Percentiles rank a stretch among this genome's conserved stretches.
phyloP scores from a whole-genome alignment of 2,329 filamentous ascomycete genomes.

The Xylaria sp. region DNA sequence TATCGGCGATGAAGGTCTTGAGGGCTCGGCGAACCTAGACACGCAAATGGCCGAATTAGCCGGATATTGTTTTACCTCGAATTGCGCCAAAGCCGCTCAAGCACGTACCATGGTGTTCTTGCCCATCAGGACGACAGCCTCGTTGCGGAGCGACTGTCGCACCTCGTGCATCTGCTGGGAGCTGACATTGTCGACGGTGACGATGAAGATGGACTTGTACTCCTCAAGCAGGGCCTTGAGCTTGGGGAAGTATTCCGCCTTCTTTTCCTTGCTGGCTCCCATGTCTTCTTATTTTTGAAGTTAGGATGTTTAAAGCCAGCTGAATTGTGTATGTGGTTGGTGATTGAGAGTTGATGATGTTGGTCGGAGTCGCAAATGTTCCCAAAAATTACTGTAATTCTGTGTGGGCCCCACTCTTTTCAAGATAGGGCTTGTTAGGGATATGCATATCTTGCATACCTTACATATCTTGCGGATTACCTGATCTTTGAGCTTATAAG shows the following conservation, averaged over 20 bases:
- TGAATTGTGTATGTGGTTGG: conserved; percentile 26
- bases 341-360: conserved; percentile 29
- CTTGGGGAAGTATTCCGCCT: conserved; percentile 92
- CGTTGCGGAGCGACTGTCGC: conserved; percentile 83
- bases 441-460: too few species aligned
- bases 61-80: not conserved
- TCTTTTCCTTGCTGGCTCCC: conserved; percentile 96
- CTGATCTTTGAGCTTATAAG: too few species aligned
- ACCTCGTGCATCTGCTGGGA: conserved; percentile 99
- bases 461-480: too few species aligned
- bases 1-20: conserved; percentile 89
- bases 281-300: conserved; percentile 96
- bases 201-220: conserved; percentile 98
- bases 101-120: conserved; percentile 93
- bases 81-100: too few species aligned
- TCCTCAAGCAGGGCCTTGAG: conserved; percentile 96
- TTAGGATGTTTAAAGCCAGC: conserved; percentile 96
- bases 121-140: conserved; percentile 97
- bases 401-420: conserved; percentile 29
- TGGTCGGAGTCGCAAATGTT: conserved; percentile 20
- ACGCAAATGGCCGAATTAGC: not conserved
- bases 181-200: conserved; percentile 98
- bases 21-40: conserved; percentile 88
- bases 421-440: conserved; percentile 20
- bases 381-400: conserved; percentile 26